Base-by-base conservation (phyloP, 2,329 filamentous ascomycete species). In the Aspergillus piperis region DNA sequence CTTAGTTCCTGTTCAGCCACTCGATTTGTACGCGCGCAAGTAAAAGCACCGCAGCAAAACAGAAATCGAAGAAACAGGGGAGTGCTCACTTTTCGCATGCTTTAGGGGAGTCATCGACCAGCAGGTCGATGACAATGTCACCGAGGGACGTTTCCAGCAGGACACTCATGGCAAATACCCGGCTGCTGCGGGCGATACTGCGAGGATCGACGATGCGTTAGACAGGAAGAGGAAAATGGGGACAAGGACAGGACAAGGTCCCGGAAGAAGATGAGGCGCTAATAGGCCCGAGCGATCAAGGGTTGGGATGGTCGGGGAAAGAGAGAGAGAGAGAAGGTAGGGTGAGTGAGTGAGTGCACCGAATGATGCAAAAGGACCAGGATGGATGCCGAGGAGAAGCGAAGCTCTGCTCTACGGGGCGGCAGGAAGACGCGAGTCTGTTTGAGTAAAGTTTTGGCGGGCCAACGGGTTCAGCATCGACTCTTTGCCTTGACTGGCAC, bases 61-160 rank as follows among this genome's bases (percentile, higher is more conserved):
- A 23, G 50, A 52, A 50, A 58, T 58, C 44, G 11, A 30, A 47
- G 48, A 44, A 50, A 25, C 39, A 19, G 53, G 32, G 48, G 3
- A 17, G 38, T n/a, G 83, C 90, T 83, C 82, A 96, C 92, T 98
- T 99, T 80, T 97, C 90, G 82, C 94, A 98, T 68, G 92, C 88
- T 76, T 89, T 94, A 1, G 94, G 95, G 42, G 92, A 91, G 73
- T 94, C 90, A 68, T 96, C 91, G 54, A 95, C 88, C 62, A 96
- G 82, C 23, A 99, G 84, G 75, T 99, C 94, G 70, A 98, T 92
- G 66, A 96, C 94, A 71, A 99, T 90, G 77, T 99, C 95, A 71
- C 94, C 94, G 1, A 89, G 86, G 60, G 90, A 96, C 36, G 95
- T 97, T 80, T 99, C 94, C 54, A 99, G 83, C 30, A 98, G 84